A percentile compares a stretch with the other conserved stretches of the same genome.
Evolutionary conservation across 1,139 yeast species (phyloP).

Genomic region (Suhomyces kunorum): DNA sequence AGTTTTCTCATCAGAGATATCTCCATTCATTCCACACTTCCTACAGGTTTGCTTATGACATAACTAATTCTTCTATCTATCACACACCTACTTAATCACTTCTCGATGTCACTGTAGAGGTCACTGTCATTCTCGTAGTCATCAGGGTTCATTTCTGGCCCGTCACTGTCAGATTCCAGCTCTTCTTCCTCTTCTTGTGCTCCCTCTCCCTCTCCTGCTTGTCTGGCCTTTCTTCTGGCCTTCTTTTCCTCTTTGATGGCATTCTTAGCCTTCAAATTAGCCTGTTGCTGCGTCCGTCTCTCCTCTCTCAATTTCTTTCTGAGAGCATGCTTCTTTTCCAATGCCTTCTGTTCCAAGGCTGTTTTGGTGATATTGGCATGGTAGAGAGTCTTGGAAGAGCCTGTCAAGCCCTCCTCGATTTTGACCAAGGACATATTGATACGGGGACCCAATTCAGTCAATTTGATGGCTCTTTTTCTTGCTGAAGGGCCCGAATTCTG

Average conservation of each 20-base stretch:
- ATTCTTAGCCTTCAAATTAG: constrained; percentile 73
- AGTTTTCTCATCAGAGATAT: not conserved
- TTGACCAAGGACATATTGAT: constrained; percentile 73
- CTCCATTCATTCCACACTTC: not conserved
- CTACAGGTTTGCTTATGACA: not conserved
- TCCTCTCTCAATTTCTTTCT: constrained; percentile 64
- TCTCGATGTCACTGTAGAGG: constrained; percentile 40
- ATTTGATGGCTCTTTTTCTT: constrained; percentile 84
- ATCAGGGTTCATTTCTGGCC: constrained; percentile 41
- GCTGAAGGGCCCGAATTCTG: constrained; percentile 29
- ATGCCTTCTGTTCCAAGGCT: constrained; percentile 54
- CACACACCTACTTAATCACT: constrained; percentile 2
- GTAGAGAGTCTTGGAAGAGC: constrained; percentile 73
- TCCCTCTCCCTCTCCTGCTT: constrained; percentile 35
- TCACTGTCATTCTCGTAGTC: constrained; percentile 54
- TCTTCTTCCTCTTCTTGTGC: constrained; percentile 22
- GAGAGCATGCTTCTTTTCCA: constrained; percentile 69
- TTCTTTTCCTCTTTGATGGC: constrained; percentile 73
- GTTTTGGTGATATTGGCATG: constrained; percentile 72
- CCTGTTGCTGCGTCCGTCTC: constrained; percentile 78
- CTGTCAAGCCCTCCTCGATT: constrained; percentile 89
- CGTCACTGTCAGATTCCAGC: constrained; percentile 26
- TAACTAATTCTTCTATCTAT: not conserved
- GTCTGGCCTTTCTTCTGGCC: constrained; percentile 66
- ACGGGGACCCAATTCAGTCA: constrained; percentile 94